These are phyloP conservation scores for Hevea brasiliensis DNA, from an alignment of 345 rosid species.

Conservation along the genomic window DNA sequence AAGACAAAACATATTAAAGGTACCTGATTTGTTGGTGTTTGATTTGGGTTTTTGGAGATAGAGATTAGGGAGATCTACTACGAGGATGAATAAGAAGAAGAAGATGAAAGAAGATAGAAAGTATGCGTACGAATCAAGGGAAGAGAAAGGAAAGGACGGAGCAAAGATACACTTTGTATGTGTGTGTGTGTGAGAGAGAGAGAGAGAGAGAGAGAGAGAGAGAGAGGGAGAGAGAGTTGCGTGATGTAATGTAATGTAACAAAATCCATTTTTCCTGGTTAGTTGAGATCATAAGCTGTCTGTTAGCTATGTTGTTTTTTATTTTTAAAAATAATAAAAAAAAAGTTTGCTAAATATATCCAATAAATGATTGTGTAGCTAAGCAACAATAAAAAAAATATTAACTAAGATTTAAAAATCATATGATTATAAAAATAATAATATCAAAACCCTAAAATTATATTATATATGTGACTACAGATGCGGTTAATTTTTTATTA, in stretches of 20 bases:
- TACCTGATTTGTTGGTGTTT: conserved; percentile 8
- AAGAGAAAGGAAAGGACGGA: background rate
- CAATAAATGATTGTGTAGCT: no score
- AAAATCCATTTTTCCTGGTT: background rate
- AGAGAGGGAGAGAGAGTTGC: background rate
- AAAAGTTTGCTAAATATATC: no score
- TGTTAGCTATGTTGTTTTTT: no score
- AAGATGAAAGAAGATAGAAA: background rate
- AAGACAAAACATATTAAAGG: background rate
- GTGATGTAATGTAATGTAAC: background rate
- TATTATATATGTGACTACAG: no score
- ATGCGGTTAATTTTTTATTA: no score
- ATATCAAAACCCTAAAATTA: no score
- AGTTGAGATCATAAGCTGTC: background rate
- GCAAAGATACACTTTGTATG: conserved; percentile 1
- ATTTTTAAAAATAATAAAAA: no score
- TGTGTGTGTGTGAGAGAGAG: no score
- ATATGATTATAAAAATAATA: no score
- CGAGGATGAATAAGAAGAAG: background rate
- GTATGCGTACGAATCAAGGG: conserved; percentile 17
- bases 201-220: no score
- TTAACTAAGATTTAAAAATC: no score
- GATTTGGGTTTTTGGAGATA: background rate
- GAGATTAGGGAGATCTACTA: conserved; percentile 1
- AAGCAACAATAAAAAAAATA: no score